Evolutionary conservation across 805 yeast species (phyloP), one percentile per base, ranked within the genome.

Genomic region (Saccharomycopsis sp.): DNA sequence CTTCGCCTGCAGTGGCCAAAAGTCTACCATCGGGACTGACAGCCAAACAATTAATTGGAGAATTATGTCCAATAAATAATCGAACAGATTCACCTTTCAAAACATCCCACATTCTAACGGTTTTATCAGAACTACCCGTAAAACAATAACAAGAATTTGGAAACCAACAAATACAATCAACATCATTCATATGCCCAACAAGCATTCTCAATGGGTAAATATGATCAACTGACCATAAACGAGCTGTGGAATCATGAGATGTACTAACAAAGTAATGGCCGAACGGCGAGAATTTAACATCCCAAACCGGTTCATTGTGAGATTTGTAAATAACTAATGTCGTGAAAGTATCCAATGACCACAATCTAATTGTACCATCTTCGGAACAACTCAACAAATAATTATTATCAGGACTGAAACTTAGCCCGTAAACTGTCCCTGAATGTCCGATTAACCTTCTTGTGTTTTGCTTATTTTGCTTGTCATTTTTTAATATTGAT

Each of bases 231-330:
- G 96, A 88, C 99, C 99, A 93, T 45, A 93, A 70, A 51, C 97
- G 74, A 1, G 97, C 97, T 0, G 98, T 93, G 61, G 89, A 97
- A 60, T 93, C 99, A 59, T 89, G 96, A 2, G 96, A 86, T 0
- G 94, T 96, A 0, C 97, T 89, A n/a, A 94, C 96, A 63, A 93
- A 93, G 65, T 93, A 93, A 65, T 93, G 97, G 4, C 98, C 98
- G 56, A 85, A 67, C 2, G 98, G 98, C 2, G 95, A 81, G 58
- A 87, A 93, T 55, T 83, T 76, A 5, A 93, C 97, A 60, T 93
- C 97, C 98, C 98, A 93, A 22, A 93, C 84, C 1, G 98, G 97
- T 54, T 86, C 94, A 56, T 81, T 86, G 59, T 93, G 99, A 6
- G 97, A 97, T 61, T 86, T 87, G 65, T 93, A 93, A n/a, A 88